Evolutionary conservation across 169 alveolate species (phyloP).

Genomic region (Pseudocohnilembus persalinus): DNA sequence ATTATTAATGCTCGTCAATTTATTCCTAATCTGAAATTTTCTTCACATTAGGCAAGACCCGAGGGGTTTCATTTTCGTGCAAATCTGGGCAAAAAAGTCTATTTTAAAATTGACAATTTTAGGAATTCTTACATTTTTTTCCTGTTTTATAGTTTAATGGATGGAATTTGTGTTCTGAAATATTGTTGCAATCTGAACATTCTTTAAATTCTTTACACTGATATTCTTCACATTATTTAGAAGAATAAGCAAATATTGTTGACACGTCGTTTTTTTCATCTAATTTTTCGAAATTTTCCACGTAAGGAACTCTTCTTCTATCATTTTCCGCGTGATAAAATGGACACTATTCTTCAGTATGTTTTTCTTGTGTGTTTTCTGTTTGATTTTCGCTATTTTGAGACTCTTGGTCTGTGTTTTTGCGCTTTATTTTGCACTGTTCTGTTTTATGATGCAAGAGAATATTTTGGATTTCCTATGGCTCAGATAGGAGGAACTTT

Average conservation of each 20-base stretch:
- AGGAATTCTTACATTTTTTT: not conserved
- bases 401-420: too few relatives aligned
- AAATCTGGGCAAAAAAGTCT: not conserved
- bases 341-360: not conserved
- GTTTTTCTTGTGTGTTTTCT: not conserved
- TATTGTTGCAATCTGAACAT: not conserved
- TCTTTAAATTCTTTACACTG: not conserved
- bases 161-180: not conserved
- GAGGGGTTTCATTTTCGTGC: not conserved
- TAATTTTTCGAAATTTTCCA: not conserved
- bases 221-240: not conserved
- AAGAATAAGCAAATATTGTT: not conserved
- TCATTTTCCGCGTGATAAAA: not conserved
- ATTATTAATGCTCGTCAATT: too few relatives aligned
- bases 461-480: not conserved
- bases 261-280: too few relatives aligned
- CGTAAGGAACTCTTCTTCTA: not conserved
- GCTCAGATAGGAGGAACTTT: not conserved
- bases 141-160: not conserved
- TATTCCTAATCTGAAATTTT: too few relatives aligned
- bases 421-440: too few relatives aligned
- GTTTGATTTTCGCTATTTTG: too few relatives aligned
- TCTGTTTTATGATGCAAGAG: not conserved
- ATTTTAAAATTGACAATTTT: not conserved
- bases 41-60: not conserved